These are phyloP conservation scores for Elasticomyces elasticus DNA, from an alignment of 495 filamentous ascomycete species.

Conservation along the genomic window DNA sequence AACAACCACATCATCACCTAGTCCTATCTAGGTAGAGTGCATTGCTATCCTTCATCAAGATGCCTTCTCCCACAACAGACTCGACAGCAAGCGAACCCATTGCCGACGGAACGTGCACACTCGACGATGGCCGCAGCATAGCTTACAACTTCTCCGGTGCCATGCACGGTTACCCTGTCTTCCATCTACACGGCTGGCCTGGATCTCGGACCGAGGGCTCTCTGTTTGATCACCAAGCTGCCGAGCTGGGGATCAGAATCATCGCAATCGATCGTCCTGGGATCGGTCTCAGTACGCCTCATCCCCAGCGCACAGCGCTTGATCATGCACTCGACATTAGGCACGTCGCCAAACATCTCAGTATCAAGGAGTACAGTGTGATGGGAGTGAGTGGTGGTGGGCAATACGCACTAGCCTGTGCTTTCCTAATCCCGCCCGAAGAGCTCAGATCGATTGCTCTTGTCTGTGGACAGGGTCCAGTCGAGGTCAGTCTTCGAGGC, in stretches of 20 bases:
- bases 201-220: background rate
- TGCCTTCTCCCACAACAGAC: background rate
- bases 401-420: conserved; percentile 14
- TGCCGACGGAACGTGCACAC: background rate
- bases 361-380: conserved; percentile 2
- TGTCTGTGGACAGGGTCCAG: conserved; percentile 1
- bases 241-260: conserved; percentile 4
- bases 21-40: background rate
- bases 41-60: background rate
- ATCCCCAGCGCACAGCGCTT: conserved; percentile 2
- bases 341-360: conserved; percentile 4
- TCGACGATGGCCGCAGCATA: conserved; percentile 8
- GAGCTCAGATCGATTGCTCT: conserved; percentile 3
- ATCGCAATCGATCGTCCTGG: conserved; percentile 13
- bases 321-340: conserved; percentile 5
- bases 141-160: conserved; percentile 3
- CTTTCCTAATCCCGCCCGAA: background rate
- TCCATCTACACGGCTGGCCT: conserved; percentile 9
- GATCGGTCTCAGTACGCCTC: conserved; percentile 2
- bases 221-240: background rate
- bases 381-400: conserved; percentile 9
- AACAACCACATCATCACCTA: background rate
- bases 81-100: background rate
- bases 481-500: conserved; percentile 1
- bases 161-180: background rate